These are phyloP conservation scores for Pichia ethanolica DNA, from an alignment of 805 yeast species.

Conservation along the genomic window DNA sequence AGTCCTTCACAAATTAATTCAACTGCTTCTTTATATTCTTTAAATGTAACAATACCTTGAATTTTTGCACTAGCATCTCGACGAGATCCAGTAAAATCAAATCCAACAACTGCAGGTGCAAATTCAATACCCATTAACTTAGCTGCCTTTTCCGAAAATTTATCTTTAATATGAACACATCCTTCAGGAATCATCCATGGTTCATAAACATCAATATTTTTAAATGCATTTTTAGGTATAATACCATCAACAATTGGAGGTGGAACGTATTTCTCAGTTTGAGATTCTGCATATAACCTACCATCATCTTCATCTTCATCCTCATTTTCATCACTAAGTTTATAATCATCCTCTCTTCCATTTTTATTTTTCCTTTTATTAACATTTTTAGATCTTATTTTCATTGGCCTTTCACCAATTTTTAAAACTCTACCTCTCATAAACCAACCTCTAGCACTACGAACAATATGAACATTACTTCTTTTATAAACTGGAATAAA, in stretches of 20 bases:
- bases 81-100: slow-evolving; percentile 52
- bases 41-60: slow-evolving; percentile 71
- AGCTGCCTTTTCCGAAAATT: slow-evolving; percentile 63
- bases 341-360: slow-evolving; percentile 20
- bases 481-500: slow-evolving; percentile 62
- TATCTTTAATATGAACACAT: slow-evolving; percentile 52
- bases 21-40: slow-evolving; percentile 55
- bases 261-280: slow-evolving; percentile 66
- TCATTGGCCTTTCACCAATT: slow-evolving; percentile 60
- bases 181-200: slow-evolving; percentile 80
- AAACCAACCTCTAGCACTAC: slow-evolving; percentile 83
- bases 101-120: slow-evolving; percentile 83
- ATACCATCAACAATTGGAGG: slow-evolving; percentile 58
- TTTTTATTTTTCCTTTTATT: slow-evolving; percentile 15
- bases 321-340: slow-evolving; percentile 20
- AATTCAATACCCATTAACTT: slow-evolving; percentile 60
- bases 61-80: slow-evolving; percentile 50
- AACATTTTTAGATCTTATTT: slow-evolving; percentile 29
- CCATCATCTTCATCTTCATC: slow-evolving; percentile 42
- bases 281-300: slow-evolving; percentile 67
- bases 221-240: slow-evolving; percentile 69
- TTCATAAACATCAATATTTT: slow-evolving; percentile 75
- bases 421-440: slow-evolving; percentile 69
- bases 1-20: slow-evolving; percentile 41
- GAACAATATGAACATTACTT: slow-evolving; percentile 50